Evolutionary conservation across 2,329 filamentous ascomycete genomes (phyloP), one percentile per base, ranked within the genome.

Genomic region (Lachnellula subtilissima): DNA sequence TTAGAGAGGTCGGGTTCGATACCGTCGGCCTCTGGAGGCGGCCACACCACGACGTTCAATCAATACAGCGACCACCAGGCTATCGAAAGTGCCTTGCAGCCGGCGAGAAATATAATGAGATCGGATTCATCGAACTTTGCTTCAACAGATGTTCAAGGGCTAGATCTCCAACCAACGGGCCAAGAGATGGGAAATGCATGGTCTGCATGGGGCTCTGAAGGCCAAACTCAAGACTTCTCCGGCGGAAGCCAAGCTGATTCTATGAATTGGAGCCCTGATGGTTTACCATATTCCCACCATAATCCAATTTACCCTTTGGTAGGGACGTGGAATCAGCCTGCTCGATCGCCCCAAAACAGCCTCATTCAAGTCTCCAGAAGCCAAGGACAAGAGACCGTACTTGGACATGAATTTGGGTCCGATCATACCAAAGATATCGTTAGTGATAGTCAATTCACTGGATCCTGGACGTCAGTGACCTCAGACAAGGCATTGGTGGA

Each of bases 401-500:
- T 89, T 15, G 82, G 88, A 1, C 75, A 82, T 57, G 80, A 83
- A 57, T 76, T 88, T 22, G 70, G 88, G 32, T 76, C 78, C 0
- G 74, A 87, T 45, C 87, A 87, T 70, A 19, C 37, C 2, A 87
- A 87, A 58, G 84, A 83, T 71, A 87, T 84, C 78, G 28, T 32
- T 32, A 32, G 80, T 84, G 58, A 87, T 66, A 82, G 86, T 2
- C 88, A 85, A 23, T 87, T 87, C 12, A 57, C 55, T 70, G 81
- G 84, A 88, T 56, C 86, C 82, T 88, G 86, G 86, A 88, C 86
- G 1, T 74, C 65, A 40, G 77, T 88, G 22, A 87, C 84, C 2
- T 66, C 70, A 3, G 84, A 89, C 61, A 64, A 74, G 12, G 72
- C 69, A 12, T 76, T 89, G 32, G 81, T 89, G 1, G 77, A 84